These are phyloP conservation scores for Triticum aestivum DNA, from an alignment of 176 grass and related monocot species.

Conservation along the genomic window DNA sequence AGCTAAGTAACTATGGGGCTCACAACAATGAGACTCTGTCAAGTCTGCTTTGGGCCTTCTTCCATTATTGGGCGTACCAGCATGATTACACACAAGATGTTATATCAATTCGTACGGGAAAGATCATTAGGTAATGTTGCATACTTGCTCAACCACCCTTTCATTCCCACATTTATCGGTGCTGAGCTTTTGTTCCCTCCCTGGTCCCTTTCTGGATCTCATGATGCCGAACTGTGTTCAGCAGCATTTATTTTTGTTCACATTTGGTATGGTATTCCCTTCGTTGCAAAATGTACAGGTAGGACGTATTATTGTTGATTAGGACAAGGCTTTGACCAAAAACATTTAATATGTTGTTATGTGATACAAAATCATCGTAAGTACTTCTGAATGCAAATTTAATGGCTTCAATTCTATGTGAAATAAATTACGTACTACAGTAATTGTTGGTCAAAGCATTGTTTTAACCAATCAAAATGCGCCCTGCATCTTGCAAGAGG, in stretches of 20 bases:
- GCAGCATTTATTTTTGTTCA: background rate
- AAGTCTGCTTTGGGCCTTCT: constrained; percentile 91
- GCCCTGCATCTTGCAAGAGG: background rate
- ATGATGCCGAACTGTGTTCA: constrained; percentile 3
- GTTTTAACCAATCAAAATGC: background rate
- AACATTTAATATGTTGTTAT: background rate
- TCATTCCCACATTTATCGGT: background rate
- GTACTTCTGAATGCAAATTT: background rate
- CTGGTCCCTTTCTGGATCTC: background rate
- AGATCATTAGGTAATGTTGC: constrained; percentile 68
- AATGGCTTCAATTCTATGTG: background rate
- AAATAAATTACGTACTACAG: background rate
- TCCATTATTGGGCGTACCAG: constrained; percentile 94
- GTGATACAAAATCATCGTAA: constrained; percentile 1
- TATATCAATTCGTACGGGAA: constrained; percentile 90
- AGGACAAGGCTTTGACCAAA: background rate
- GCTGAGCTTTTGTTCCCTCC: background rate
- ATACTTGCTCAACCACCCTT: background rate
- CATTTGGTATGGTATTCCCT: constrained; percentile 1
- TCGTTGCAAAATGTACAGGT: background rate
- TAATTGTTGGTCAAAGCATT: background rate
- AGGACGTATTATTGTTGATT: background rate
- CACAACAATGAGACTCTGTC: constrained; percentile 66
- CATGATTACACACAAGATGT: constrained; percentile 94
- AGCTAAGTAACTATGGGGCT: constrained; percentile 58